Percentiles rank a stretch among this genome's conserved stretches.
phyloP scores from a whole-genome alignment of 768 basidiomycete genomes.

The Mycena floridula region DNA sequence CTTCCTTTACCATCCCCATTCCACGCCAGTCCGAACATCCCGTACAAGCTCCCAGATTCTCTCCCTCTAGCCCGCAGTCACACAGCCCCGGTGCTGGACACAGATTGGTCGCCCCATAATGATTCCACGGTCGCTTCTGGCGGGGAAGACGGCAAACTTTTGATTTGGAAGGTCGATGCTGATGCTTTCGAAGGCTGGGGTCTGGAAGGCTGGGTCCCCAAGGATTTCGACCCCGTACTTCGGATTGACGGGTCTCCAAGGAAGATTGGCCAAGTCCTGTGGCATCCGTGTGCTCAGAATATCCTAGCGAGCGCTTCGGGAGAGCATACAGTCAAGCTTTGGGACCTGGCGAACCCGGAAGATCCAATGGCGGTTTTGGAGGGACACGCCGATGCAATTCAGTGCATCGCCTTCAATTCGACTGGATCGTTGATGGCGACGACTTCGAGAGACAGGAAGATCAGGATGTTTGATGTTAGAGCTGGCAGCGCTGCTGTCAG shows the following conservation, averaged over 20 bases:
- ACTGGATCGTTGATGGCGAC: slow-evolving; percentile 81
- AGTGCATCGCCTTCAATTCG: slow-evolving; percentile 75
- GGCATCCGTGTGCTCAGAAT: slow-evolving; percentile 86
- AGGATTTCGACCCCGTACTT: slow-evolving; percentile 81
- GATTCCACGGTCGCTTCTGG: slow-evolving; percentile 87
- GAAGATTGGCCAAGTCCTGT: slow-evolving; percentile 91
- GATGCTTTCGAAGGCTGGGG: slow-evolving; percentile 79
- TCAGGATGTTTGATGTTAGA: slow-evolving; percentile 90
- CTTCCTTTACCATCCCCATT: slow-evolving; percentile 79
- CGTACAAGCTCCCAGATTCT: slow-evolving; percentile 83
- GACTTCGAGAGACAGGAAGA: slow-evolving; percentile 88
- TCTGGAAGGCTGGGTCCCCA: slow-evolving; percentile 72
- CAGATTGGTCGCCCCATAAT: slow-evolving; percentile 94
- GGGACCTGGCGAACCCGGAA: slow-evolving; percentile 81
- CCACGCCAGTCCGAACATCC: slow-evolving; percentile 45
- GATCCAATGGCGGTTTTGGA: slow-evolving; percentile 51
- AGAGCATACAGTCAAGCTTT: slow-evolving; percentile 85
- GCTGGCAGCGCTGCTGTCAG: slow-evolving; percentile 77
- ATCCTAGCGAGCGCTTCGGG: slow-evolving; percentile 77
- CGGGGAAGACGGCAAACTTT: slow-evolving; percentile 90
- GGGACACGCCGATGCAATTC: slow-evolving; percentile 86
- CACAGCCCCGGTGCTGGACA: slow-evolving; percentile 84
- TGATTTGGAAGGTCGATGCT: slow-evolving; percentile 81
- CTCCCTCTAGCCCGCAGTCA: slow-evolving; percentile 88
- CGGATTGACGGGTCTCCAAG: slow-evolving; percentile 74